These are phyloP conservation scores for Boletus smithii DNA, from an alignment of 1,284 basidiomycete genomes.

Conservation along the genomic window DNA sequence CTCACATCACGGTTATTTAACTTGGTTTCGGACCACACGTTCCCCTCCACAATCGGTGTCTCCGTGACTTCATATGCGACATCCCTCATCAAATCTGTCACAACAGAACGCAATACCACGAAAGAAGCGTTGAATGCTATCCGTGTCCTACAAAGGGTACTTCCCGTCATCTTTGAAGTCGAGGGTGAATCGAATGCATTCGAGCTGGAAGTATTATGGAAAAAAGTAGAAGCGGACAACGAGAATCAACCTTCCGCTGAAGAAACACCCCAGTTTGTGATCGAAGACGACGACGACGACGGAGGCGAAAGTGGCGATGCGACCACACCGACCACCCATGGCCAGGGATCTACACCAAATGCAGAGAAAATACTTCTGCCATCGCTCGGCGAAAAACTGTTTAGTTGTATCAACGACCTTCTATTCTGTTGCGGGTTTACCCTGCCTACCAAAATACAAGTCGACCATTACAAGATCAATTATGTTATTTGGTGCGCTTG, in stretches of 20 bases:
- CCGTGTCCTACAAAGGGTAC: slow-evolving; percentile 79
- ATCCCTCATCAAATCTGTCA: slow-evolving; percentile 59
- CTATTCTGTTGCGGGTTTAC: slow-evolving; percentile 92
- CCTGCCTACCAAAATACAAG: slow-evolving; percentile 72
- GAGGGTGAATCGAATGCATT: slow-evolving; percentile 69
- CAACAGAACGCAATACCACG: slow-evolving; percentile 62
- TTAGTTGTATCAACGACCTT: slow-evolving; percentile 77
- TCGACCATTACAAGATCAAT: slow-evolving; percentile 82
- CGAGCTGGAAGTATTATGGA: slow-evolving; percentile 74
- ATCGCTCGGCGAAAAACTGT: slow-evolving; percentile 75
- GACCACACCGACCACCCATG: slow-evolving; percentile 10
- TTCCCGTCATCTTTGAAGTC: slow-evolving; percentile 83
- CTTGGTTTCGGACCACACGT: slow-evolving; percentile 77
- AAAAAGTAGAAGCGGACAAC: slow-evolving; percentile 49
- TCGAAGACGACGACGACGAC: slow-evolving; percentile 72
- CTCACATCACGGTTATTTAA: slow-evolving; percentile 76
- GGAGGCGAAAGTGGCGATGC: slow-evolving; percentile 28
- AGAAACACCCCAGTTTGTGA: slow-evolving; percentile 67
- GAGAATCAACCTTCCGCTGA: slow-evolving; percentile 27
- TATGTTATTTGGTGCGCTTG: slow-evolving; percentile 73
- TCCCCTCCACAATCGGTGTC: slow-evolving; percentile 57
- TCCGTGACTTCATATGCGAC: slow-evolving; percentile 66
- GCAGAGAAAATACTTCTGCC: slow-evolving; percentile 55
- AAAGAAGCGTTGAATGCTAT: slow-evolving; percentile 87
- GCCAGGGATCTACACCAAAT: slow-evolving; percentile 27